Base-by-base conservation (phyloP, 2,329 filamentous ascomycete genomes). In the Akanthomyces muscarius region DNA sequence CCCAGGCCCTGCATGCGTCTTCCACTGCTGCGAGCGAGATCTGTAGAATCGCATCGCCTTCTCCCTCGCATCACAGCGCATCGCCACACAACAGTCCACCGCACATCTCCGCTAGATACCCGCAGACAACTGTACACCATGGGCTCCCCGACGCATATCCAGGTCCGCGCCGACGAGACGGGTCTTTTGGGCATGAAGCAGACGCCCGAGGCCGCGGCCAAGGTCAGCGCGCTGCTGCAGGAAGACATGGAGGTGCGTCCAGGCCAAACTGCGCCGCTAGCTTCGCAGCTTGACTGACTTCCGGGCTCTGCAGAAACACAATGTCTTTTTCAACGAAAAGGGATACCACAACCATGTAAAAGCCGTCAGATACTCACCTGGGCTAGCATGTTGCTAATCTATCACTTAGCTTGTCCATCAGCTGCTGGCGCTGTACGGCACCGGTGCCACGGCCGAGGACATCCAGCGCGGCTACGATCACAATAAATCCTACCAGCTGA, bases 301-400 rank as follows among this genome's bases (percentile, higher is more conserved):
- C 6, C 21, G 7, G 18, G 36, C 28, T 28, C 28, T 47, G 6
- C 44, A 38, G 28, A 25, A 25, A 18, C 85, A 92, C 68, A 90
- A 96, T 71, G 88, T 92, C 63, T 96, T 89, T 76, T 96, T 92
- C 80, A 96, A 95, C 65, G 65, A 82, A 0, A 71, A 74, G 1
- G 89, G 89, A 0, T 96, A 89, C 66, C 93, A 97, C 71, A 91
- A 97, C 72, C 92, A 97, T 70, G 91, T 82, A 76, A 21, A 21
- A 21, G 21, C 21, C 21, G 21, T 21, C 21, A 21, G 21, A 21
- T 21, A 21, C 21, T 21, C 21, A 21, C 21, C 21, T 21, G 21
- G 21, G 21, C 21, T 21, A 21, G 21, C 21, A 21, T 21, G 21
- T 21, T 21, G 21, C 21, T 21, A 21, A 21, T 21, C 21, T 21